Conservation (phyloP, 179 eudicot genomes). For the Dionaea muscipula region DNA sequence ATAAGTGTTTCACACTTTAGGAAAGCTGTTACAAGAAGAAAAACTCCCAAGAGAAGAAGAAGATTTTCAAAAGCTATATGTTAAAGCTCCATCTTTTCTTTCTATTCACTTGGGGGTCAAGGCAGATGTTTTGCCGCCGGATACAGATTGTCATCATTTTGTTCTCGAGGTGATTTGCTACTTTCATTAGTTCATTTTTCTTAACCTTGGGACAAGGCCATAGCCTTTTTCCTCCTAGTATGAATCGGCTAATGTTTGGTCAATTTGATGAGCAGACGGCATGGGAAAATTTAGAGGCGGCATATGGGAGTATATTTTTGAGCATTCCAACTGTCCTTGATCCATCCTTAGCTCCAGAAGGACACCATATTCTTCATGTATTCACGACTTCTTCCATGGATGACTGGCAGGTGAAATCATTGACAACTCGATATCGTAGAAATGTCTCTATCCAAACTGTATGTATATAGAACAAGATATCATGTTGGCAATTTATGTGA, state of each 20-base stretch:
- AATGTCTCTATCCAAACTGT: too few relatives aligned
- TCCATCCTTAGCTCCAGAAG: constrained; percentile 80
- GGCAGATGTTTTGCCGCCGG: constrained; percentile 75
- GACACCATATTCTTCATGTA: constrained; percentile 84
- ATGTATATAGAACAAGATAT: too few relatives aligned
- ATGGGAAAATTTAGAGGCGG: constrained; percentile 59
- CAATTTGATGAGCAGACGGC: constrained; percentile 38
- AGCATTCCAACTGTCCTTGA: constrained; percentile 97
- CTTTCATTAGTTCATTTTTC: background rate
- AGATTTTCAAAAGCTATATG: constrained; percentile 70
- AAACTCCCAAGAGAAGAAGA: constrained; percentile 82
- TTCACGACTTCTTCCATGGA: constrained; percentile 86
- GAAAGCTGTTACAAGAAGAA: constrained; percentile 69
- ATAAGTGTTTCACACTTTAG: constrained; percentile 23
- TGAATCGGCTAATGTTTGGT: constrained; percentile 1
- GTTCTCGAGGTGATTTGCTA: constrained; percentile 60
- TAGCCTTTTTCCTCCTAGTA: background rate
- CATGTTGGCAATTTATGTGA: too few relatives aligned
- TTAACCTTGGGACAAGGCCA: background rate
- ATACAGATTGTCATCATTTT: constrained; percentile 97
- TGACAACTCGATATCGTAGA: background rate
- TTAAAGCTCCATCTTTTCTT: constrained; percentile 94
- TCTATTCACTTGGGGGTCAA: constrained; percentile 95
- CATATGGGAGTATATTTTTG: constrained; percentile 94
- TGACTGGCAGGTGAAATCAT: constrained; percentile 70